phyloP scores from a whole-genome alignment of 2,329 filamentous ascomycete genomes.

The Aspergillus caelatus region DNA sequence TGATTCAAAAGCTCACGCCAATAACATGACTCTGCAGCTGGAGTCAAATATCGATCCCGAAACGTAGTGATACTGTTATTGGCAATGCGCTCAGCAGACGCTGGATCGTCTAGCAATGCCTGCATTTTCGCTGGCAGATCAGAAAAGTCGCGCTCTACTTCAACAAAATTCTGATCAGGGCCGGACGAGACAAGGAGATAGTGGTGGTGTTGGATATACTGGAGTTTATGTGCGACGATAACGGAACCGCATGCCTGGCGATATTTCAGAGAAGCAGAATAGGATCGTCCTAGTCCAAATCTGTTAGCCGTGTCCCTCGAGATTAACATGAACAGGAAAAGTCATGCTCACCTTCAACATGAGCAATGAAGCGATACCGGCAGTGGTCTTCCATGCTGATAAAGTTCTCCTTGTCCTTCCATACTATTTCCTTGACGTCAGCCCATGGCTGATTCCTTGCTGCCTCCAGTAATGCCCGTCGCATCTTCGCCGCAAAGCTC shows the following conservation, averaged over 20 bases:
- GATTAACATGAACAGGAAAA: too few relatives aligned
- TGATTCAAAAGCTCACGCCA: conserved; percentile 50
- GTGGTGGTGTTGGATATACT: conserved; percentile 53
- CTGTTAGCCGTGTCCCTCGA: background rate
- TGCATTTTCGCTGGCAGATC: conserved; percentile 51
- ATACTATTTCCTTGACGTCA: conserved; percentile 43
- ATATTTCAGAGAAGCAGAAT: conserved; percentile 55
- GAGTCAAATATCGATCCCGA: conserved; percentile 54
- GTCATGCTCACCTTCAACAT: conserved; percentile 49
- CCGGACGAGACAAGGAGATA: conserved; percentile 48
- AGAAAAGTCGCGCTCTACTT: conserved; percentile 57
- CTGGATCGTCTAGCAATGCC: conserved; percentile 39
- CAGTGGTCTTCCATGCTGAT: conserved; percentile 56
- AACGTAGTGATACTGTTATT: conserved; percentile 50
- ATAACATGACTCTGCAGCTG: conserved; percentile 55
- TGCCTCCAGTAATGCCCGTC: conserved; percentile 35
- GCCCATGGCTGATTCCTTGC: conserved; percentile 44
- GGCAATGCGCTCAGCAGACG: conserved; percentile 49
- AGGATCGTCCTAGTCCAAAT: conserved; percentile 39
- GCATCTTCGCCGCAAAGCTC: conserved; percentile 36
- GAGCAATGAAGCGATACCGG: conserved; percentile 54
- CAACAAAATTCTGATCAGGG: conserved; percentile 51
- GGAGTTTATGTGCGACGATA: conserved; percentile 51
- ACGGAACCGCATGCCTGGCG: conserved; percentile 53
- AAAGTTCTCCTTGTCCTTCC: conserved; percentile 44